Conservation (phyloP, 352 stramenopile genomes). For the Globisporangium uncinulatum region DNA sequence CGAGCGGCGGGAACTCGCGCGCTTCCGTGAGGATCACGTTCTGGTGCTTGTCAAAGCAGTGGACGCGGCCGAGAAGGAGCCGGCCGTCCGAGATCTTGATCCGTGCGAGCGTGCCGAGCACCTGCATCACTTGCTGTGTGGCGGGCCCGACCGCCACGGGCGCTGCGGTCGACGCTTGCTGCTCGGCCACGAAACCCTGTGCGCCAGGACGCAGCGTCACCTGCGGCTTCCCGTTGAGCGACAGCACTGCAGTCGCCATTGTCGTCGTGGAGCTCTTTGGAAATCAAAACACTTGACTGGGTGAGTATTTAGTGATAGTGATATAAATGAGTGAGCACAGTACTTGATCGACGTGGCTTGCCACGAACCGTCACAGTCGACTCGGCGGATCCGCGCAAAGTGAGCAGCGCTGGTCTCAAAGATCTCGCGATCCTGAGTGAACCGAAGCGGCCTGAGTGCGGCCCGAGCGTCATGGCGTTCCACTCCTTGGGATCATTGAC, state of each 20-base stretch:
- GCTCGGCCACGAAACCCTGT: constrained; percentile 16
- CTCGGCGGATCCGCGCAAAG: too few species aligned
- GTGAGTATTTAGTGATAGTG: too few species aligned
- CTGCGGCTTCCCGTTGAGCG: constrained; percentile 54
- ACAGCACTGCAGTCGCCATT: constrained; percentile 35
- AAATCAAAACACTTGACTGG: too few species aligned
- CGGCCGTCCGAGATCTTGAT: constrained; percentile 70
- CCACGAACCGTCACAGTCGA: neutral
- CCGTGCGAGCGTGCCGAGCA: constrained; percentile 49
- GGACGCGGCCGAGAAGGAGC: constrained; percentile 56
- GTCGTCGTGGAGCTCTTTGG: neutral
- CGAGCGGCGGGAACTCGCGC: constrained; percentile 42
- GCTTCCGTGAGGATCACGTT: constrained; percentile 76
- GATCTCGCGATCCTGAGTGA: too few species aligned
- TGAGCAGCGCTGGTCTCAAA: too few species aligned
- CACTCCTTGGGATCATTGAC: constrained; percentile 25
- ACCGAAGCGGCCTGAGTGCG: too few species aligned
- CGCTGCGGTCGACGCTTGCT: neutral
- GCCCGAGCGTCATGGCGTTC: constrained; percentile 30
- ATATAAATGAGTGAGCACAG: too few species aligned
- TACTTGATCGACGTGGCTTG: too few species aligned
- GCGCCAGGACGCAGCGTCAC: constrained; percentile 22
- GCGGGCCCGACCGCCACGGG: constrained; percentile 23
- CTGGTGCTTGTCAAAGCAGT: constrained; percentile 82
- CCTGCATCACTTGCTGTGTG: constrained; percentile 51